Base-by-base conservation (phyloP, 2,329 filamentous ascomycete species). In the Metarhizium sp. region DNA sequence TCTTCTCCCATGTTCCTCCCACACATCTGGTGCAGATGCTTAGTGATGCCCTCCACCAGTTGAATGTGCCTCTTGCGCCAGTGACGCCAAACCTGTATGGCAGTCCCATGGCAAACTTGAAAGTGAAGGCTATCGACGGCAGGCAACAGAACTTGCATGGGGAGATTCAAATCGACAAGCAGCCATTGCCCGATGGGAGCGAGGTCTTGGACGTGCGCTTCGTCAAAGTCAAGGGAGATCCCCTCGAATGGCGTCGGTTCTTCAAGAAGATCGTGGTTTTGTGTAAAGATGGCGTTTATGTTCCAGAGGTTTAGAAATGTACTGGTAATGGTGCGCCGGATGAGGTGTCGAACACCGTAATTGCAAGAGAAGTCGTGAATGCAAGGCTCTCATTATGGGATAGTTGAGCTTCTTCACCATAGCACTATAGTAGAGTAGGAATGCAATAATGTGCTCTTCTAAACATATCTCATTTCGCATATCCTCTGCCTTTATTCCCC, bases 181-280 rank as follows among this genome's bases (percentile, higher is more conserved):
- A 82, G 66, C 68, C 71, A 46, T 78, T 86, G 60, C 80, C 74
- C 1, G 75, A 78, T 54, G 74, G 74, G 10, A 73, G 72, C 61
- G 86, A 88, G 58, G 71, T 92, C 36, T 78, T 92, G 29, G 92
- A 96, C 69, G 88, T 96, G 32, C 81, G 90, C 52, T 97, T 99
- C 67, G 82, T 95, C 61, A 99, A 99, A 74, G 80, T 89, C 54
- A 96, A 96, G 74, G 94, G 94, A 6, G 94, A 99, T 74, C 94
- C 94, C 5, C 73, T 99, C 51, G 92, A 97, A 74, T 99, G 95
- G 94, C 82, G 94, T 58, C 78, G 94, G 38, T 90, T 99, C 68
- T 99, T 99, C 78, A 99, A 99, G 74, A 92, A 90, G 70, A 82
- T 96, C n/a, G 89, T 89, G 34, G 78, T 95, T 59, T 76, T 92